Evolutionary conservation across 768 basidiomycete species (phyloP).

Genomic region (Pseudohyphozyma bogoriensis): DNA sequence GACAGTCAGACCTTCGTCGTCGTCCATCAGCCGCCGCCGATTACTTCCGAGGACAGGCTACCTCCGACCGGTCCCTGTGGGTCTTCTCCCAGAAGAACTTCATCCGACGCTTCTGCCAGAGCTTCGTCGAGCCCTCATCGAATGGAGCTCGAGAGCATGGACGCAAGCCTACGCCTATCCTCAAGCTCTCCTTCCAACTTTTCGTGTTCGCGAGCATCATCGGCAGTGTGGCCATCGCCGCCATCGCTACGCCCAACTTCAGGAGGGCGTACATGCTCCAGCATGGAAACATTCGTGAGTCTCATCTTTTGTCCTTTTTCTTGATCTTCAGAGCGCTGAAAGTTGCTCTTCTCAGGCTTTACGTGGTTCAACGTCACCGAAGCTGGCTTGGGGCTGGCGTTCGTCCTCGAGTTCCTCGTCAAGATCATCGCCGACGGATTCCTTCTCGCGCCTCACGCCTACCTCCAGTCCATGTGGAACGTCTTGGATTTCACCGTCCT

Average conservation of each 20-base stretch:
- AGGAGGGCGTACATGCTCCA: too few species aligned
- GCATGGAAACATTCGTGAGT: too few species aligned
- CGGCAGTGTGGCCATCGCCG: conserved; percentile 69
- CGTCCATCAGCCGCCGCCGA: too few species aligned
- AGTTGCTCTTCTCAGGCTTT: too few species aligned
- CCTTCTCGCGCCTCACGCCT: conserved; percentile 80
- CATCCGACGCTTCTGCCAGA: conserved; percentile 67
- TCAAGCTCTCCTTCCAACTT: conserved; percentile 63
- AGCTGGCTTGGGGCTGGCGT: conserved; percentile 53
- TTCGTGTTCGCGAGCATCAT: conserved; percentile 64
- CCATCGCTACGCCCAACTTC: conserved; percentile 78
- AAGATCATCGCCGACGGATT: conserved; percentile 90
- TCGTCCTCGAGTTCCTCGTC: conserved; percentile 64
- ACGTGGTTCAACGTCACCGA: conserved; percentile 87
- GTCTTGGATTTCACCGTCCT: conserved; percentile 78
- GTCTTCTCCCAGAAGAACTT: conserved; percentile 68
- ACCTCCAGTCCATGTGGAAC: conserved; percentile 86
- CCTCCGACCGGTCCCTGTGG: conserved; percentile 82
- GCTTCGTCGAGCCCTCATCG: conserved; percentile 65
- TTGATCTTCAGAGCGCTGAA: too few species aligned
- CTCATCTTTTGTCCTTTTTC: too few species aligned
- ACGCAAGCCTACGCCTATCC: conserved; percentile 52
- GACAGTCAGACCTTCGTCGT: too few species aligned
- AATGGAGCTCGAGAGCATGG: conserved; percentile 77
- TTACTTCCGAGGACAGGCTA: too few species aligned